Conservation (phyloP, 139 green algal genomes). For the Klebsormidium nitens region DNA sequence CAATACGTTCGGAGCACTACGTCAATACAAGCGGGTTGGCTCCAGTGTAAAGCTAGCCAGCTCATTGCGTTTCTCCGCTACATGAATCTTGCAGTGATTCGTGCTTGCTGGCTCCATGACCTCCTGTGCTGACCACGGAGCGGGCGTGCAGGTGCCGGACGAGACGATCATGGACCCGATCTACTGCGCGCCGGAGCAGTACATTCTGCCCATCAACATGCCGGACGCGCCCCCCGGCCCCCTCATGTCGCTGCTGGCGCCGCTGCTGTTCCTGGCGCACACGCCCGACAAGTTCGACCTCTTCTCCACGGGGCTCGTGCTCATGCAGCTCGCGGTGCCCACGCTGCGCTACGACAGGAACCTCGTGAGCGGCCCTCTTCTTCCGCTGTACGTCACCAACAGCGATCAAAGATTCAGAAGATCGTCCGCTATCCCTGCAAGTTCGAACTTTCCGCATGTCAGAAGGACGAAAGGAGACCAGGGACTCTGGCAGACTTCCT, state of each 20-base stretch:
- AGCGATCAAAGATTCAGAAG: background rate
- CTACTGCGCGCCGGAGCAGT: constrained; percentile 34
- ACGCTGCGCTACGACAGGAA: constrained; percentile 16
- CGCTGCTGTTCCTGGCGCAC: constrained; percentile 34
- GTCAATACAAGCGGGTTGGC: too few relatives aligned
- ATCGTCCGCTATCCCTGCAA: background rate
- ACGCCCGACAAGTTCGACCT: constrained; percentile 39
- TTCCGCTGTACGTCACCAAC: background rate
- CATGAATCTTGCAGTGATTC: too few relatives aligned
- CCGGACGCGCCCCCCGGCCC: constrained; percentile 14
- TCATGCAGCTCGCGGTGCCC: constrained; percentile 37
- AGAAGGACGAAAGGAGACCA: background rate
- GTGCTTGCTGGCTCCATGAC: too few relatives aligned
- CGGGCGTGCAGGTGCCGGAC: constrained; percentile 28
- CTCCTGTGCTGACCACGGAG: too few relatives aligned
- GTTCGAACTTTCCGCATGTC: too few relatives aligned
- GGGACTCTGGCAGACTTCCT: background rate
- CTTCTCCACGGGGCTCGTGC: constrained; percentile 36
- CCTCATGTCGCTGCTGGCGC: constrained; percentile 6
- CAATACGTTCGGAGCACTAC: too few relatives aligned
- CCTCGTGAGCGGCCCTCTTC: background rate
- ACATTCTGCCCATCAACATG: constrained; percentile 33
- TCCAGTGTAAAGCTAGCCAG: too few relatives aligned
- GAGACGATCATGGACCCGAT: constrained; percentile 40
- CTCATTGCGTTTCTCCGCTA: too few relatives aligned